A percentile compares a stretch with the other conserved stretches of the same genome.
These are phyloP conservation scores for Ramaria rubella DNA, from an alignment of 768 basidiomycete genomes.

Conservation along the genomic window DNA sequence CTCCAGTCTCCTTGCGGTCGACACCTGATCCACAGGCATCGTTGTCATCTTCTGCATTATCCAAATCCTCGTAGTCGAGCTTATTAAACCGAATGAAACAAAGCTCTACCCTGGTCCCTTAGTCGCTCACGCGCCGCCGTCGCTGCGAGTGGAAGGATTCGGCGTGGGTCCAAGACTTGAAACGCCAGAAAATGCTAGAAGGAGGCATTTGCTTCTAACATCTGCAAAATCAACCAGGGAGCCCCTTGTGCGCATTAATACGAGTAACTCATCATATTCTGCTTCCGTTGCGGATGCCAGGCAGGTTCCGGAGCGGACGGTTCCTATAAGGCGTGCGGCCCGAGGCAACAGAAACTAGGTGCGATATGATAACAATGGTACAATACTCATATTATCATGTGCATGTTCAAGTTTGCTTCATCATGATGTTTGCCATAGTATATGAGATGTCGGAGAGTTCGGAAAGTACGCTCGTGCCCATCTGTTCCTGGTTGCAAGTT, in stretches of 20 bases:
- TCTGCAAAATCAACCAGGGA: neutral
- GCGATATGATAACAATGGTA: neutral
- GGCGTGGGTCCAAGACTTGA: conserved; percentile 22
- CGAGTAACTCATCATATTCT: conserved; percentile 40
- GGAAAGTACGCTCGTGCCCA: conserved; percentile 48
- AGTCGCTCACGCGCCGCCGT: conserved; percentile 2
- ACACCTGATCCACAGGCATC: conserved; percentile 34
- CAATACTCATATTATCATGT: conserved; percentile 26
- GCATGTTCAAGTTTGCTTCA: conserved; percentile 52
- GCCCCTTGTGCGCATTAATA: conserved; percentile 18
- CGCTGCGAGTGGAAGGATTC: conserved; percentile 17
- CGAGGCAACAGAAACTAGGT: conserved; percentile 32
- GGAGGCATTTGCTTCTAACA: neutral
- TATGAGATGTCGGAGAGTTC: conserved; percentile 52
- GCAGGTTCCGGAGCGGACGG: conserved; percentile 24
- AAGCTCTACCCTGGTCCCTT: conserved; percentile 15
- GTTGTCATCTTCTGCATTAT: conserved; percentile 46
- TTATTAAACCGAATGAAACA: conserved; percentile 46
- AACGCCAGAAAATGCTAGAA: neutral
- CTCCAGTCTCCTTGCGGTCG: conserved; percentile 6
- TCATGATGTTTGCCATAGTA: conserved; percentile 62
- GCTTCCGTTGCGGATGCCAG: conserved; percentile 36
- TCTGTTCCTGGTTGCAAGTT: conserved; percentile 68
- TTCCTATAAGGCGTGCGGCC: conserved; percentile 43
- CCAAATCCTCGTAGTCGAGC: conserved; percentile 76